Conservation (phyloP, 305 asterid genomes). For the Solanum aculeatissimum region DNA sequence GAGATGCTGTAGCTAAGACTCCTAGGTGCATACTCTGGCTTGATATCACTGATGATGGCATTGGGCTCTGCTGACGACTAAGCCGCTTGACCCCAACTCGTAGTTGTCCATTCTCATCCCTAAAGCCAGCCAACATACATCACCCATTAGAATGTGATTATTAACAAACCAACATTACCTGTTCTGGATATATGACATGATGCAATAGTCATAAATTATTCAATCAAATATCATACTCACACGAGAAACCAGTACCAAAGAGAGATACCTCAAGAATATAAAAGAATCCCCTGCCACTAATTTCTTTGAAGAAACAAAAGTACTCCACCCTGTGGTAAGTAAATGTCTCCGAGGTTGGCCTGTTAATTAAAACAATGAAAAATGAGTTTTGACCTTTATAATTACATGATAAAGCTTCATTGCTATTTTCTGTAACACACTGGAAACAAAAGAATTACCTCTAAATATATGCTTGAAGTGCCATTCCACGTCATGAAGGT, state of each 20-base stretch:
- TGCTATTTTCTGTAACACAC: not conserved
- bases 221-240: not conserved
- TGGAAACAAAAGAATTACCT: slow-evolving; percentile 30
- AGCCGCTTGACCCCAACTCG: slow-evolving; percentile 82
- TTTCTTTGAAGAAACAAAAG: slow-evolving; percentile 85
- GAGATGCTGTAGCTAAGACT: slow-evolving; percentile 96
- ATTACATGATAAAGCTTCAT: not conserved
- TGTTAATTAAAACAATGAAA: slow-evolving; percentile 7
- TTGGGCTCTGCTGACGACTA: slow-evolving; percentile 64
- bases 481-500: slow-evolving; percentile 84
- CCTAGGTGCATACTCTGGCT: slow-evolving; percentile 99
- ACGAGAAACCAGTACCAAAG: not conserved
- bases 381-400: not conserved
- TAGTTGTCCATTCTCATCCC: slow-evolving; percentile 77
- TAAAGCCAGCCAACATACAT: slow-evolving; percentile 6
- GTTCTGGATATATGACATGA: not conserved
- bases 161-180: not conserved
- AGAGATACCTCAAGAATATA: slow-evolving; percentile 69
- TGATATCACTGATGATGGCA: slow-evolving; percentile 90
- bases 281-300: slow-evolving; percentile 91
- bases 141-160: not conserved
- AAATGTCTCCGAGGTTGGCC: slow-evolving; percentile 98
- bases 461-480: slow-evolving; percentile 91
- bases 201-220: not conserved
- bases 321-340: slow-evolving; percentile 98